These are phyloP conservation scores for Lasiodiplodia citricola DNA, from an alignment of 2,329 filamentous ascomycete species.

Conservation along the genomic window DNA sequence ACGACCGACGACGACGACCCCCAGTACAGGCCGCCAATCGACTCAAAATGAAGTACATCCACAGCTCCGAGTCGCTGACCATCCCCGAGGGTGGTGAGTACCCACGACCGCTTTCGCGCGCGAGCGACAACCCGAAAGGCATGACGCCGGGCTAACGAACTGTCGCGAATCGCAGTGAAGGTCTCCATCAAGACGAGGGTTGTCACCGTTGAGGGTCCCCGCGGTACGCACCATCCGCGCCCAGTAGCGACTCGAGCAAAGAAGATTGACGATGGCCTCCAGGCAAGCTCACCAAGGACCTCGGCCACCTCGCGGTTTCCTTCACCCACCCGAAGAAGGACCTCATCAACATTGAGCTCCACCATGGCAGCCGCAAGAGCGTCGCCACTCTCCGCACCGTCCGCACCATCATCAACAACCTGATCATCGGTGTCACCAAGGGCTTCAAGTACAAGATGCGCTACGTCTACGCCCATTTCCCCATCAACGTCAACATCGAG, in stretches of 20 bases:
- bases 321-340: slow-evolving; percentile 88
- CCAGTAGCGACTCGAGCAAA: slow-evolving; percentile 23
- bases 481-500: slow-evolving; percentile 99
- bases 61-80: slow-evolving; percentile 92
- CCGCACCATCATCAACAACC: slow-evolving; percentile 97
- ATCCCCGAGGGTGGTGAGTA: slow-evolving; percentile 96
- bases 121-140: slow-evolving; percentile 19
- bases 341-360: slow-evolving; percentile 94
- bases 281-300: slow-evolving; percentile 97
- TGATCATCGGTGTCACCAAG: slow-evolving; percentile 98
- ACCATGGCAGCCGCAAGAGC: slow-evolving; percentile 98
- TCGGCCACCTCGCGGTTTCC: slow-evolving; percentile 94
- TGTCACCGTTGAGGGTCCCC: slow-evolving; percentile 96
- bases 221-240: slow-evolving; percentile 62
- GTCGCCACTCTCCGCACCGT: slow-evolving; percentile 98
- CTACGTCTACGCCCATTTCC: slow-evolving; percentile 99
- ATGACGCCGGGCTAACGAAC: slow-evolving; percentile 26
- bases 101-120: slow-evolving; percentile 38
- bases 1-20: slow-evolving; percentile 27
- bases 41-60: slow-evolving; percentile 99
- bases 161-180: slow-evolving; percentile 72
- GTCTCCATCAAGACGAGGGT: slow-evolving; percentile 95
- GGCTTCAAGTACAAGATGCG: slow-evolving; percentile 99
- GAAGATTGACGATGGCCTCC: slow-evolving; percentile 40
- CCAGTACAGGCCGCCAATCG: slow-evolving; percentile 35